Evolutionary conservation across 495 filamentous ascomycete genomes (phyloP), one percentile per base, ranked within the genome.

Genomic region (Aspergillus asperescens): DNA sequence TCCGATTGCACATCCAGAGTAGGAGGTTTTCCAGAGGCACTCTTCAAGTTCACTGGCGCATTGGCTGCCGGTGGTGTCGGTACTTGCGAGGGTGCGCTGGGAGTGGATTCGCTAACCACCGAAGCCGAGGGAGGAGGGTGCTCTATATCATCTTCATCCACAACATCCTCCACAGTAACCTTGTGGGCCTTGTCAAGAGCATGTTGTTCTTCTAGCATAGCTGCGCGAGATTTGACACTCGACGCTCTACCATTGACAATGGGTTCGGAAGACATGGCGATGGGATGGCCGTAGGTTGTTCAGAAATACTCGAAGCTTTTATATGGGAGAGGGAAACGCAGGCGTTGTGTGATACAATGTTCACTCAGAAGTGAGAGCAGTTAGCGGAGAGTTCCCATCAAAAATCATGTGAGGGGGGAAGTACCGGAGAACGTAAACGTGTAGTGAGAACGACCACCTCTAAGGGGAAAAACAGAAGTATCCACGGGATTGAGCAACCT

Each of bases 181-280:
- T 80, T 78, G 67, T 91, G 87, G 25, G 76, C 71, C 59, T 80
- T 79, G 43, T 82, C 81, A 32, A 69, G 77, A 19, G 76, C 72
- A 70, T 95, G 91, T 68, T 90, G 82, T 58, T 89, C 77, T 67
- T 86, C 82, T 32, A 95, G 81, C 72, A 82, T 80, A 59, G 88
- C 84, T 19, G 90, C 91, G 28, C 87, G 72, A 39, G 71, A 75
- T 58, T 70, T 68, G 32, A 65, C 58, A n/a, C 41, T 37, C 19
- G 45, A 48, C 22, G 56, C 38, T 35, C 66, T 67, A 40, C 67
- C 66, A 42, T 71, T 77, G 48, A 66, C 60, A 47, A 66, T 61
- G 53, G 67, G 50, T 62, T 81, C 73, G 37, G 77, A 62, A 59
- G 76, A 67, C 77, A 80, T 81, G 48, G 45, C 65, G 63, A 57